These are phyloP conservation scores for Schizonepeta tenuifolia DNA, from an alignment of 257 asterid species.

Conservation along the genomic window DNA sequence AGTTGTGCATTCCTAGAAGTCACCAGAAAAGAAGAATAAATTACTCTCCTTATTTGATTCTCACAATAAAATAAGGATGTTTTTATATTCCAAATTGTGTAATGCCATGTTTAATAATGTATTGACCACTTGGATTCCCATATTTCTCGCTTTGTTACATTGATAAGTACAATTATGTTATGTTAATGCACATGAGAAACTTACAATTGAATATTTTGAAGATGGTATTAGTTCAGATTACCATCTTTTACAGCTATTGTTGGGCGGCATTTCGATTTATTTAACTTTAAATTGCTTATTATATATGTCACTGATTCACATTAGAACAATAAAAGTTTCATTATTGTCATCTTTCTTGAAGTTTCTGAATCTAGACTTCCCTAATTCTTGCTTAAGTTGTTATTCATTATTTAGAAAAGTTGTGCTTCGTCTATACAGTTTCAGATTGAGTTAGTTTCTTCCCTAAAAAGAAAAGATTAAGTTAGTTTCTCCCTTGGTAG, in stretches of 20 bases:
- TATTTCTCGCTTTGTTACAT: conserved; percentile 35
- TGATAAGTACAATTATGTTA: conserved; percentile 26
- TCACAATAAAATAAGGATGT: conserved; percentile 26
- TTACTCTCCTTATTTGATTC: conserved; percentile 22
- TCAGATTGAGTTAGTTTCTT: conserved; percentile 7
- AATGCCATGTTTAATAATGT: conserved; percentile 27
- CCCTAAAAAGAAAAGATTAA: too few species aligned
- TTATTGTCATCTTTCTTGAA: neutral
- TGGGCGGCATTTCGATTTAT: conserved; percentile 16
- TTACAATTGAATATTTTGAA: conserved; percentile 5
- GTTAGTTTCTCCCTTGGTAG: conserved; percentile 37
- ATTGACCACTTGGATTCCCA: conserved; percentile 43
- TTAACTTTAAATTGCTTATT: neutral
- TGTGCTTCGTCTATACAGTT: neutral
- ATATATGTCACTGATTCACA: conserved; percentile 9
- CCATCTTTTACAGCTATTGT: conserved; percentile 33
- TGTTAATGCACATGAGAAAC: conserved; percentile 36
- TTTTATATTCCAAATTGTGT: conserved; percentile 19
- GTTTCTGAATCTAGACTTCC: conserved; percentile 24
- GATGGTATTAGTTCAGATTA: conserved; percentile 17
- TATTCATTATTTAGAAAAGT: neutral
- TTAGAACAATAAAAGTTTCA: conserved; percentile 1
- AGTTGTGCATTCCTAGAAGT: conserved; percentile 39
- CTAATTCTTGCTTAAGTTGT: conserved; percentile 7
- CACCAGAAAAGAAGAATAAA: conserved; percentile 28